A percentile compares a stretch with the other conserved stretches of the same genome.
phyloP scores from a whole-genome alignment of 495 filamentous ascomycete species.

The Lasiosphaeria ovina region DNA sequence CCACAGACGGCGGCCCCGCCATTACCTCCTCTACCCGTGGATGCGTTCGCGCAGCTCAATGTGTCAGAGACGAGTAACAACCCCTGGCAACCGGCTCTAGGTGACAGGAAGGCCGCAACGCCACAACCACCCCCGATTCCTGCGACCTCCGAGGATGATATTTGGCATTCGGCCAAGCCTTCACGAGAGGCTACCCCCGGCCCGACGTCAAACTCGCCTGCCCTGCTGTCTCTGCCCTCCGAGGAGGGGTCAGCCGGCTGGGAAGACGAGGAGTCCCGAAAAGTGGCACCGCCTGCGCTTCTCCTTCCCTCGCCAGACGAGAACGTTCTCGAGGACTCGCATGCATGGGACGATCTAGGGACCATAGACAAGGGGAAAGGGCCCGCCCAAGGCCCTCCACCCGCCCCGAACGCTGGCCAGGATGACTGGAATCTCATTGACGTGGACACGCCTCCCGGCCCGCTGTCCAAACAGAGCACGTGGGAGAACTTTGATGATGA shows the following conservation, averaged over 20 bases:
- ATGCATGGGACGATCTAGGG: constrained; percentile 47
- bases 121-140: constrained; percentile 21
- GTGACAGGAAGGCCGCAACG: constrained; percentile 20
- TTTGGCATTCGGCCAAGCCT: constrained; percentile 38
- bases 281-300: constrained; percentile 7
- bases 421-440: constrained; percentile 53
- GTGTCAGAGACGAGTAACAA: constrained; percentile 46
- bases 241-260: constrained; percentile 33
- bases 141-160: constrained; percentile 30
- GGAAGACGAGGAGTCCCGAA: constrained; percentile 33
- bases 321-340: constrained; percentile 35
- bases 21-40: constrained; percentile 22
- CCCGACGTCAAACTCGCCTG: constrained; percentile 23
- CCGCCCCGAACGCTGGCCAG: constrained; percentile 23
- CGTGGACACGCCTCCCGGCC: constrained; percentile 34
- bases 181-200: constrained; percentile 33
- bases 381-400: constrained; percentile 19
- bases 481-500: constrained; percentile 41
- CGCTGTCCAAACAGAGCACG: constrained; percentile 35
- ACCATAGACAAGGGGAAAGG: constrained; percentile 33
- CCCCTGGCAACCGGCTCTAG: constrained; percentile 49
- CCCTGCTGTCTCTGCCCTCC: constrained; percentile 30
- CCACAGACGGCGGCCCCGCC: constrained; percentile 17
- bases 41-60: constrained; percentile 38
- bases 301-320: constrained; percentile 24